Evolutionary conservation across 2,329 filamentous ascomycete species (phyloP), one percentile per base, ranked within the genome.

Genomic region (Trichophyton mentagrophytes): DNA sequence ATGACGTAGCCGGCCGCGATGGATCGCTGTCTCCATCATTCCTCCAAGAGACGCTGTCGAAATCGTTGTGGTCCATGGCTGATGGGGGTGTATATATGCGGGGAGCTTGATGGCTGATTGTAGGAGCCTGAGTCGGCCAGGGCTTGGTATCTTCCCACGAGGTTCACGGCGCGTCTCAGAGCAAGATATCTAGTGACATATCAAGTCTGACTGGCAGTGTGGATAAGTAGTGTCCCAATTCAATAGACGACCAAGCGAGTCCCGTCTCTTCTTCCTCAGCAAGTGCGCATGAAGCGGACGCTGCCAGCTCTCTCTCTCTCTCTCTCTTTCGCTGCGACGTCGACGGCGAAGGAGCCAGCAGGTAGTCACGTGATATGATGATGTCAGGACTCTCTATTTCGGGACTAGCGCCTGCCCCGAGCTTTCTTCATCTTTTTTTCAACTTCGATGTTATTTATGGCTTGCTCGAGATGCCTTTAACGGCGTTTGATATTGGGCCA

Each of bases 41-140:
- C 66, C 82, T 80, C 89, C 89, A 95, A 62, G 87, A 87, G 64
- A 92, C 84, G 71, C 83, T 88, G 70, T 89, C 88, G 74, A 93
- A 93, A 75, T 88, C 86, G 74, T 89, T 86, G 70, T 79, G 73
- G 65, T 77, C 75, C 76, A 78, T 78, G 27, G 5, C 17, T 55
- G 51, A 13, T 53, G 49, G 17, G 7, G 2, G 3, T n/a, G 11
- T 53, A 55, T 13, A 13, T 33, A 8, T 36, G 15, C 13, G 25
- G 11, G 51, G 51, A 27, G 51, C 11, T 17, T 55, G 20, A 47
- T 55, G 11, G 27, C 33, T 55, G 33, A 55, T 55, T 30, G 25
- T 55, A 33, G 51, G 51, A 17, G 51, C 51, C 51, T 55, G 51
- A 17, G 51, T 36, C 17, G 51, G 13, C 30, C 13, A 11, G 51